Evolutionary conservation across 1,284 basidiomycete species (phyloP), one percentile per base, ranked within the genome.

Genomic region (Cryptococcus sp.): DNA sequence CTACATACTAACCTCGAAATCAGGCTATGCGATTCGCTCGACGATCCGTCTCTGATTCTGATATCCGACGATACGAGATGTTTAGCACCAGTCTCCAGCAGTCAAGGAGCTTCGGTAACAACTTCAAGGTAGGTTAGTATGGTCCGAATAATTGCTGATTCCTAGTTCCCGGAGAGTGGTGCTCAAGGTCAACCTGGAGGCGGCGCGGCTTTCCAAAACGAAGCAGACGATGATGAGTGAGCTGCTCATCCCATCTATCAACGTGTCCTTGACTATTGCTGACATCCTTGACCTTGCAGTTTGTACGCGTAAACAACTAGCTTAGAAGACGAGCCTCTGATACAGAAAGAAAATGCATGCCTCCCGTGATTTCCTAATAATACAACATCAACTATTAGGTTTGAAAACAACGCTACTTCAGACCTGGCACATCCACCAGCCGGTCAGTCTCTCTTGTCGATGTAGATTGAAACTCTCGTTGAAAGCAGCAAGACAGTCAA

Each of bases 21-120:
- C 37, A 66, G 68, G 72, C 73, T 6, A 77, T 78, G 72, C 61
- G 69, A 54, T 78, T 71, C 57, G 90, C 91, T 63, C 88, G 91
- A 78, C 87, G 91, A 58, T 93, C 92, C 6, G 92, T 95, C 53
- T 93, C 90, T 15, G 92, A 94, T 74, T 88, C 89, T 66, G 95
- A 98, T 76, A 96, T 99, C 78, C 87, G 94, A 40, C 68, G 73
- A 57, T 78, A 77, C 69, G 75, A 78, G 64, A 78, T 76, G 71
- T 78, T 76, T 67, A 74, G 73, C 58, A 75, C 75, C 4, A 70
- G 69, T 13, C 68, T 78, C 38, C 75, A 76, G 59, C 74, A 76
- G 54, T 76, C 75, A 10, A 66, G 75, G 48, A 68, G 69, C 65
- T 72, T 76, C 40, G 76, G 76, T 50, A 73, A 70, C 67, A 74